Evolutionary conservation across 805 yeast genomes (phyloP).

Genomic region (Ogataea allantospora): DNA sequence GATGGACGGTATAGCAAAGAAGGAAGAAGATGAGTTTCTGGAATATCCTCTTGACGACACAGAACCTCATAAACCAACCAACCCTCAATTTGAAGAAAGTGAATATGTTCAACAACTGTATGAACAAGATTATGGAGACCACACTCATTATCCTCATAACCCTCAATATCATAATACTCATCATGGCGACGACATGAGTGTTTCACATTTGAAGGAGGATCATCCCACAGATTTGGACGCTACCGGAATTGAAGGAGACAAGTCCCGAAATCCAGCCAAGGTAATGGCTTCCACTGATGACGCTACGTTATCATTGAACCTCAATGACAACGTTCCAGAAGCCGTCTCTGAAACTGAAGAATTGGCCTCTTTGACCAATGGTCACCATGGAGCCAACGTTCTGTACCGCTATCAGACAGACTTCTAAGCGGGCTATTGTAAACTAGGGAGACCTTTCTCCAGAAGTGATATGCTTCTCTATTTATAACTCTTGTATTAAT

Average conservation of each 20-base stretch:
- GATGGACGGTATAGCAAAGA: constrained; percentile 6
- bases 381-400: constrained; percentile 35
- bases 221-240: constrained; percentile 5
- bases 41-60: constrained; percentile 14
- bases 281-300: constrained; percentile 32
- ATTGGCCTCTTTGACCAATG: constrained; percentile 34
- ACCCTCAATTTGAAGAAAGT: constrained; percentile 11
- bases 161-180: constrained; percentile 32
- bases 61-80: constrained; percentile 7
- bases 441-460: constrained; percentile 4
- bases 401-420: constrained; percentile 31
- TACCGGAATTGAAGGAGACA: constrained; percentile 1
- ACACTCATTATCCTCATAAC: constrained; percentile 30
- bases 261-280: constrained; percentile 11
- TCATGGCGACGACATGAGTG: constrained; percentile 16
- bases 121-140: constrained; percentile 32
- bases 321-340: constrained; percentile 32
- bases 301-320: constrained; percentile 28
- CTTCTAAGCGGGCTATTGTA: constrained; percentile 15
- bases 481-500: constrained; percentile 5
- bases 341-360: constrained; percentile 35
- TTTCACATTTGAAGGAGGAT: constrained; percentile 8
- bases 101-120: constrained; percentile 34
- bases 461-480: constrained; percentile 4
- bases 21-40: constrained; percentile 22